Evolutionary conservation across 176 grass and related monocot species (phyloP), one percentile per base, ranked within the genome.

Genomic region (Eleusine coracana): DNA sequence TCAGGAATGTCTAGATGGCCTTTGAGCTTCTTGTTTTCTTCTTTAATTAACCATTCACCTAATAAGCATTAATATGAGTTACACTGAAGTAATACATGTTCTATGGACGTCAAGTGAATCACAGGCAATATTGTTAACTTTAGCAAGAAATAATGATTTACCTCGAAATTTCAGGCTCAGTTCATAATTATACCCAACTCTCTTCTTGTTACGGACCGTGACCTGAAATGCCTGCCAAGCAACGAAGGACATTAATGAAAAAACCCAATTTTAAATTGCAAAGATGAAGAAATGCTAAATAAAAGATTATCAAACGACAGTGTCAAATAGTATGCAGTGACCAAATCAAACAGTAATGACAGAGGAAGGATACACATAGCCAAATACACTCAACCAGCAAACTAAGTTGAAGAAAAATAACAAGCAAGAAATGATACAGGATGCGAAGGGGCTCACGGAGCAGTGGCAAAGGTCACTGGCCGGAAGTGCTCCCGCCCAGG

Each of bases 121-220:
- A 59, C 11, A 60, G 12, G 45, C 44, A 61, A 16, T 0, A 21
- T 27, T 78, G 23, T 0, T 3, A 71, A 64, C 23, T 5, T 31
- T 60, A 41, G 55, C 29, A 86, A 40, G 61, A 66, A 66, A 42
- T 44, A 6, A 2, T 50, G 29, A 71, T 37, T 10, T 91, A 99
- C 96, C 96, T 83, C 88, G 87, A 66, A 99, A 92, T 88, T 70
- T 90, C 74, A 99, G 81, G 87, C 78, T 93, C 41, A 99, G 68
- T 25, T 99, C 96, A 83, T 99, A 99, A 73, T 86, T 90, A 90
- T 99, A 99, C 10, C 93, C 91, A 52, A 99, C 93, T 79, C 91
- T 93, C 84, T 94, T 99, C 87, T 96, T 99, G 79, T 99, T 96
- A 40, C 96, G 89, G 18, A 99, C 96, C 5, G 75, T 99, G 21